Base-by-base conservation (phyloP, 169 alveolate genomes). In the Eimeria nieschulzi region DNA sequence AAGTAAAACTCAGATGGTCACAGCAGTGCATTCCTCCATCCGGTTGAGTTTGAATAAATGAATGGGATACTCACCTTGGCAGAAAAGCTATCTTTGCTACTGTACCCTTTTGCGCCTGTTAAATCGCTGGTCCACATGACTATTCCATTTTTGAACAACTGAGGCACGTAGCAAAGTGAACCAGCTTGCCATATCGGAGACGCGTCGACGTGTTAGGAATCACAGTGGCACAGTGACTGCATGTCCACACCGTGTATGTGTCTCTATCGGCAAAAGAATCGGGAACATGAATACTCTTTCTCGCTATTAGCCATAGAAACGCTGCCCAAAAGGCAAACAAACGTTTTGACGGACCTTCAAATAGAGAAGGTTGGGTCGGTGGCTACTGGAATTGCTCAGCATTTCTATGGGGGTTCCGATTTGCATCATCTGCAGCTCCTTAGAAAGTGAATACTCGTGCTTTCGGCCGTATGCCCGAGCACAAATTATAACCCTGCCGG, bases 51-150 rank as follows among this genome's bases (percentile, higher is more conserved):
- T 59, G 68, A 15, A 19, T 5, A 59, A 15, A 1, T 59, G 68
- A 0, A 59, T 19, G 15, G 68, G 15, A 59, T 59, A 46, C 73
- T 71, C 33, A 79, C 87, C 68, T 19, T 15, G 21, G 68, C 87
- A 23, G 33, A 7, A 56, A 79, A 79, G 8, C 59, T 71, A 46
- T 79, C 87, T 23, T 26, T 19, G 21, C 23, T 79, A 10, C 33
- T 79, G 87, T 56, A 79, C 59, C 87, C 73, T 72, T 66, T 79
- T 59, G 9, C 25, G 87, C 87, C 87, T 15, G n/a, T 21, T 26
- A 79, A 64, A 46, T 79, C 87, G 51, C 59, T 72, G 17, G 61
- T 79, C 87, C 87, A 79, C 87, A 79, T 79, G 53, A 79, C 75
- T 13, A 79, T 55, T 39, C 87, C 87, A 19, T 72, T 59, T 64